Conservation (phyloP, 106 monocot genomes). For the Vanilla planifolia region DNA sequence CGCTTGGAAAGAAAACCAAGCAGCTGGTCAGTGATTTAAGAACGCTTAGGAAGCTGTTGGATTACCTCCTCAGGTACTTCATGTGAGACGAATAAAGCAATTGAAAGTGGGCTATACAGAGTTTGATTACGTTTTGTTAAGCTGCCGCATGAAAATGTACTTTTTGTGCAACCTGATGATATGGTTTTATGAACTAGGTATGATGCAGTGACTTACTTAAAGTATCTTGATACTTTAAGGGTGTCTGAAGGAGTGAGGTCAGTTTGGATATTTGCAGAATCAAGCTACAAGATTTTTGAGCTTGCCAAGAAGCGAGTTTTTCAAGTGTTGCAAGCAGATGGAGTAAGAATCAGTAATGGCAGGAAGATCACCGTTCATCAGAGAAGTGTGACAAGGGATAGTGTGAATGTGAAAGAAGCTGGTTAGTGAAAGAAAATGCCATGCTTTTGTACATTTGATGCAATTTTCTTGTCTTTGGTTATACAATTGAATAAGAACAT, state of each 20-base stretch:
- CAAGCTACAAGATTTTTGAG: slow-evolving; percentile 97
- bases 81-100: too few species aligned
- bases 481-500: neutral
- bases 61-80: slow-evolving; percentile 97
- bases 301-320: slow-evolving; percentile 85
- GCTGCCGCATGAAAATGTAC: too few species aligned
- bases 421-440: slow-evolving; percentile 20
- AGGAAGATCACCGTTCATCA: slow-evolving; percentile 28
- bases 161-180: neutral
- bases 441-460: neutral
- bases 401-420: slow-evolving; percentile 34
- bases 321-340: slow-evolving; percentile 61
- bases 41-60: slow-evolving; percentile 80
- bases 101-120: too few species aligned
- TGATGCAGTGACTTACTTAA: slow-evolving; percentile 96
- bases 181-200: slow-evolving; percentile 36
- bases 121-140: too few species aligned
- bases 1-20: slow-evolving; percentile 87
- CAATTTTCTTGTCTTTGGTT: neutral
- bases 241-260: slow-evolving; percentile 89
- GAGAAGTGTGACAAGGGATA: slow-evolving; percentile 32
- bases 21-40: slow-evolving; percentile 89
- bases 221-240: slow-evolving; percentile 88
- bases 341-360: slow-evolving; percentile 24
- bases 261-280: slow-evolving; percentile 95